Evolutionary conservation across 139 green algal genomes (phyloP), one percentile per base, ranked within the genome.

Genomic region (Picochlorum sp.): DNA sequence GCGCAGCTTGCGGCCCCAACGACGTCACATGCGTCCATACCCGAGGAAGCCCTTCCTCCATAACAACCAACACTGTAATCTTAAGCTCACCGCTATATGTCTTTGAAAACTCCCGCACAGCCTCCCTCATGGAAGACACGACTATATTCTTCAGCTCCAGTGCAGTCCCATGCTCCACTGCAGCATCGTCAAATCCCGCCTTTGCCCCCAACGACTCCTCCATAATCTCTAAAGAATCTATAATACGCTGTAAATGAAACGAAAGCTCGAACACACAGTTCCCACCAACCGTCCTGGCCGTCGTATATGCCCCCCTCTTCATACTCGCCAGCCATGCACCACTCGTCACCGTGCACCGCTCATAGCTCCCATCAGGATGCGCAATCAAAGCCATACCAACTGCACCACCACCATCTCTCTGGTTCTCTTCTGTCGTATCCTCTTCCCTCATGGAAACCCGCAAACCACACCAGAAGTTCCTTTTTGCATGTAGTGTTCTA

Each of bases 271-370:
- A 82, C 9, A 87, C 71, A 47, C 7, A 23, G 15, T 38, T 30
- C 16, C 65, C 60, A 31, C 65, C 55, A 0, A 88, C 63, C 3
- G 81, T 87, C 18, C 81, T 68, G 2, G 76, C 73, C 14, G 80
- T 84, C 14, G 81, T 88, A 72, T 88, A 88, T 4, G 81, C 81
- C 13, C 81, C 81, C 81, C 68, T 58, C 64, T 28, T 16, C 13
- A 31, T 15, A 18, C 13, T 26, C 16, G 7, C 21, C n/a, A 65
- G 23, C 58, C 58, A 65, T 21, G 16, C 30, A 8, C 18, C 18
- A 26, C 18, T 26, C 16, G 6, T 24, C 47, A 54, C 47, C 15
- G 3, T 21, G n/a, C 47, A 20, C 8, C 8, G 34, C 15, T 20
- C 47, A 54, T 54, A 20, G 10, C 16, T 21, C n/a, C 47, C 47